Base-by-base conservation (phyloP, 495 filamentous ascomycete species). In the Hypoxylon rickii region DNA sequence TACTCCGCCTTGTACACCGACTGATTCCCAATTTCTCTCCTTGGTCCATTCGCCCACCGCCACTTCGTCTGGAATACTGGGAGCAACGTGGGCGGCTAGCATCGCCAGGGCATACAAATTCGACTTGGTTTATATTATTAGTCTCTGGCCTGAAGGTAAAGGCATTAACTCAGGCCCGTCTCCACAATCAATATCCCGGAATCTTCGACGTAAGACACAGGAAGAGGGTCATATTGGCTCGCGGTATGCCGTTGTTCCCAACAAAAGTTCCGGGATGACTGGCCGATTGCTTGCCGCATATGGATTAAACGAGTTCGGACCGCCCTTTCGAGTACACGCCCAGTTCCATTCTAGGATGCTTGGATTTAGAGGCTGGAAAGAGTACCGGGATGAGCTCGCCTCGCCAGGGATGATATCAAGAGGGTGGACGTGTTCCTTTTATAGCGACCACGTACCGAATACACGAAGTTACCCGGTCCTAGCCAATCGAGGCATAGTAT, bases 41-140 rank as follows among this genome's bases (percentile, higher is more conserved):
- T 44, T 62, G 11, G 31, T 36, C 22, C 55, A 59, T 47, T 50
- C 54, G 7, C 55, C 55, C 12, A 44, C 31, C 31, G 42, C 22
- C 22, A 22, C 49, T 10, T 54, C 60, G 15, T n/a, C n/a, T n/a
- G 58, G 51, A 7, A 43, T 34, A 31, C 36, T 42, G 11, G 58
- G 58, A 7, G 75, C 75, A 11, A 65, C 73, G 33, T 71, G 74
- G 58, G 72, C 73, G 1, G 72, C 72, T 8, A 58, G 65, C 8
- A 76, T 78, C 24, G 75, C 75, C 3, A 52, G 57, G 0, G 61
- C 61, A 20, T 75, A 76, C 48, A 49, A 64, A 15, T 73, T 78
- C 26, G 74, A 76, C 43, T 62, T 78, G 3, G 64, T 76, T 3
- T 78, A 76, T 29, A 65, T 78, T 24, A 67, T 76, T 33, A 76